Evolutionary conservation across 2,329 filamentous ascomycete species (phyloP), one percentile per base, ranked within the genome.

Genomic region (Ophiostoma australiae): DNA sequence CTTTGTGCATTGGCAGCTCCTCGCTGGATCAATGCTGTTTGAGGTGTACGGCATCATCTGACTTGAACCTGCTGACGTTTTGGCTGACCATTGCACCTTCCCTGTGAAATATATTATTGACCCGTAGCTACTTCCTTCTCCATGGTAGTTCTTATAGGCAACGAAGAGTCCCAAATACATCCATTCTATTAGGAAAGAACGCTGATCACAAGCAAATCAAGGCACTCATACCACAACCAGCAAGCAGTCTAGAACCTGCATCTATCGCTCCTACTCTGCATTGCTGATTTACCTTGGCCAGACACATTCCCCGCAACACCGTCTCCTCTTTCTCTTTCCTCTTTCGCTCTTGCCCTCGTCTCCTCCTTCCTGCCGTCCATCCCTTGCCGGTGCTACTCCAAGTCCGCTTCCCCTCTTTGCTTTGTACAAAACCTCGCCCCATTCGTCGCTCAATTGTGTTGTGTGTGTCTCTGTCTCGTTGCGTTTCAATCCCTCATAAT

Each of bases 371-470:
- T 20, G 23, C 58, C 58, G 27, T n/a, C 27, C 58, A 63, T 63
- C 58, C 58, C 58, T 63, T 35, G 27, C 27, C 58, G 7, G 58
- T 63, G 58, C 58, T 31, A 63, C 58, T 33, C 58, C 58, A 37
- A 35, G 33, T 66, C 63, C 8, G 33, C 35, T 66, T 66, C 63
- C 63, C 63, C 63, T 66, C 63, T 66, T 66, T 66, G 20, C n/a
- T 15, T 4, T 23, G 7, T 66, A 63, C 58, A 33, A 10, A 66
- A n/a, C 33, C 35, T 66, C 63, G 63, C 33, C 20, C 63, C 41
- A 66, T 66, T 66, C 63, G 63, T 66, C 63, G 63, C 63, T 66
- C 35, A 23, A 66, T 23, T 33, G 58, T 33, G 27, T 33, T 7
- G 4, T 33, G n/a, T 13, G 23, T 52, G 15, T 13, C 10, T 27